Conservation (phyloP, 2,329 filamentous ascomycete genomes). For the Exserohilum rostratum region DNA sequence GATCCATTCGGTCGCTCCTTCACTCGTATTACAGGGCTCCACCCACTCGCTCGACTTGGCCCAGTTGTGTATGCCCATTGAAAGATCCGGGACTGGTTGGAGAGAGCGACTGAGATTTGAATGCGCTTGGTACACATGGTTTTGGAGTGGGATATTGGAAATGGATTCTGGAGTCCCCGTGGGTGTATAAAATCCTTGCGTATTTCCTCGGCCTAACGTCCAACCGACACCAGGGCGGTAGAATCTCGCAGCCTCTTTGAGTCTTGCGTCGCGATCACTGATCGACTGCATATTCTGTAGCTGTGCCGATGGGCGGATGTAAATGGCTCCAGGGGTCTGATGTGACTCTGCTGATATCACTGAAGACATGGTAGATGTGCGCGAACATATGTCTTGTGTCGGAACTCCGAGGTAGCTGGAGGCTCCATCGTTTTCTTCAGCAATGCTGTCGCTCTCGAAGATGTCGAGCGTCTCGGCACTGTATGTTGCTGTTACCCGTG, state of each 20-base stretch:
- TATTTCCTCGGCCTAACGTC: neutral
- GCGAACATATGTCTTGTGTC: slow-evolving; percentile 1
- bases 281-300: slow-evolving; percentile 17
- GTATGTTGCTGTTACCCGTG: neutral
- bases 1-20: slow-evolving; percentile 13
- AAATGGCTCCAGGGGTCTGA: slow-evolving; percentile 9
- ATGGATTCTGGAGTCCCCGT: slow-evolving; percentile 11
- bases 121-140: slow-evolving; percentile 3
- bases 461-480: neutral
- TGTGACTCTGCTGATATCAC: slow-evolving; percentile 4
- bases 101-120: neutral
- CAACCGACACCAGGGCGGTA: neutral
- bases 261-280: slow-evolving; percentile 1
- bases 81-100: neutral
- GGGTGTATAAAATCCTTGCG: neutral
- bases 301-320: slow-evolving; percentile 11
- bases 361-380: slow-evolving; percentile 10
- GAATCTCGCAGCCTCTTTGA: neutral
- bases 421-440: neutral
- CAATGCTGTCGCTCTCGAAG: neutral
- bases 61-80: slow-evolving; percentile 1
- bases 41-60: slow-evolving; percentile 9
- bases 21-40: neutral
- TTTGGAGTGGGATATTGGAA: neutral
- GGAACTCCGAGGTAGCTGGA: neutral